A percentile compares a stretch with the other conserved stretches of the same genome.
Conservation (phyloP, 2,329 filamentous ascomycete species). For the Epichloe sylvatica region DNA sequence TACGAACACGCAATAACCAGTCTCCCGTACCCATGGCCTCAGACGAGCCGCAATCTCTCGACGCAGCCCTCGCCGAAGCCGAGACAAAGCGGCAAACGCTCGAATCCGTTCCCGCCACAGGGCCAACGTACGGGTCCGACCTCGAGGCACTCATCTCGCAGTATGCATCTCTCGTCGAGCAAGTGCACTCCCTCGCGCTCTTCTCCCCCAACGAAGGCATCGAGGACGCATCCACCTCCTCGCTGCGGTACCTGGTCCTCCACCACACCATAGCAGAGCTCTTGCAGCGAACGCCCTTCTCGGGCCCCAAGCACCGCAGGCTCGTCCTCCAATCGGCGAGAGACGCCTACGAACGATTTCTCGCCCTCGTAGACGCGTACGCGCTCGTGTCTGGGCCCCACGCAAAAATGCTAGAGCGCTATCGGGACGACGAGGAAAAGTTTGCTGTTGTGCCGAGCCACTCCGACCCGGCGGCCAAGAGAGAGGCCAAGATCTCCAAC, state of each 20-base stretch:
- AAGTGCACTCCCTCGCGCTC: conserved; percentile 57
- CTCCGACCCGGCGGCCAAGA: conserved; percentile 47
- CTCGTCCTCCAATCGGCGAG: conserved; percentile 48
- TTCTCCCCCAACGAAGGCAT: conserved; percentile 86
- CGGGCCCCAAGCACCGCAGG: conserved; percentile 42
- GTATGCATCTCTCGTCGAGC: conserved; percentile 59
- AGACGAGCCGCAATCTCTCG: conserved; percentile 35
- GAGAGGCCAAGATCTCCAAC: conserved; percentile 73
- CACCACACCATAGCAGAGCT: conserved; percentile 71
- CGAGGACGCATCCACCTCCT: conserved; percentile 74
- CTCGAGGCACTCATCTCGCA: conserved; percentile 52
- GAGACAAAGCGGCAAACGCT: conserved; percentile 41
- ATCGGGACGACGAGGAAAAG: conserved; percentile 53
- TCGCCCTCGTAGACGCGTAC: conserved; percentile 67
- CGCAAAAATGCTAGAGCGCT: conserved; percentile 55
- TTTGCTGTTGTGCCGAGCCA: conserved; percentile 57
- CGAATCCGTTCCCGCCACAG: conserved; percentile 49
- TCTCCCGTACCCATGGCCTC: conserved; percentile 12
- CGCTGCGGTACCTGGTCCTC: conserved; percentile 73
- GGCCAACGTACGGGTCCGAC: conserved; percentile 51
- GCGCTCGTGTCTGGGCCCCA: conserved; percentile 52
- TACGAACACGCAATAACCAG: too few relatives aligned
- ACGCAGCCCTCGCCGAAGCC: conserved; percentile 34
- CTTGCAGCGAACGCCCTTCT: conserved; percentile 49
- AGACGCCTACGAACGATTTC: conserved; percentile 61